A percentile compares a stretch with the other conserved stretches of the same genome.
Conservation (phyloP, 2,329 filamentous ascomycete genomes). For the Pyricularia sp. region DNA sequence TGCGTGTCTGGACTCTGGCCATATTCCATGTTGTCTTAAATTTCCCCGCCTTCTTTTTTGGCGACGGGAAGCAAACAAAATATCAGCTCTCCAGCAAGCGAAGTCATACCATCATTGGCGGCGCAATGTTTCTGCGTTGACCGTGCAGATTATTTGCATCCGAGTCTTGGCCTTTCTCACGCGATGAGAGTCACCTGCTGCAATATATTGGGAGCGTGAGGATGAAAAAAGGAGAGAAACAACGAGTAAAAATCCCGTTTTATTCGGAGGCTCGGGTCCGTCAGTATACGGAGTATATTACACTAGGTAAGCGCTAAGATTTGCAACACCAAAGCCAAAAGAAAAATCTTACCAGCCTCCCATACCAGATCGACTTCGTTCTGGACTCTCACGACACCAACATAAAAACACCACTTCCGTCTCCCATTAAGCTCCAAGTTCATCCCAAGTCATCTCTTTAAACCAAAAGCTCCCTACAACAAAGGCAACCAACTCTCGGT, state of each 20-base stretch:
- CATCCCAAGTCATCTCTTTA: neutral
- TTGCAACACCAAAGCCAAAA: neutral
- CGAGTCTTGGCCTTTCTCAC: neutral
- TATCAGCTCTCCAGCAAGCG: no score
- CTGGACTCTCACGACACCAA: neutral
- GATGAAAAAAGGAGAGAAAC: neutral
- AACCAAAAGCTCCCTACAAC: neutral
- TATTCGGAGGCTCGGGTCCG: neutral
- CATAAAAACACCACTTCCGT: neutral
- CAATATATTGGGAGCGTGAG: neutral
- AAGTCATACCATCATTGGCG: neutral
- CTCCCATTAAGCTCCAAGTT: neutral
- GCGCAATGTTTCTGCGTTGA: neutral
- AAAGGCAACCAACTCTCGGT: neutral
- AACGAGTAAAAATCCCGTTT: neutral
- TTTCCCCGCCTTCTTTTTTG: neutral
- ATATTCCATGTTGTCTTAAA: neutral
- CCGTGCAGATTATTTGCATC: neutral
- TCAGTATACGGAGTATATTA: neutral
- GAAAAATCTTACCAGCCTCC: neutral
- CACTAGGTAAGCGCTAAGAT: neutral
- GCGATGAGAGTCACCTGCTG: neutral
- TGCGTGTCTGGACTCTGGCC: neutral
- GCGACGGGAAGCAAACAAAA: neutral
- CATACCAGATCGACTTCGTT: neutral